Evolutionary conservation across 1,284 basidiomycete species (phyloP).

Genomic region (Ceratobasidium sp.): DNA sequence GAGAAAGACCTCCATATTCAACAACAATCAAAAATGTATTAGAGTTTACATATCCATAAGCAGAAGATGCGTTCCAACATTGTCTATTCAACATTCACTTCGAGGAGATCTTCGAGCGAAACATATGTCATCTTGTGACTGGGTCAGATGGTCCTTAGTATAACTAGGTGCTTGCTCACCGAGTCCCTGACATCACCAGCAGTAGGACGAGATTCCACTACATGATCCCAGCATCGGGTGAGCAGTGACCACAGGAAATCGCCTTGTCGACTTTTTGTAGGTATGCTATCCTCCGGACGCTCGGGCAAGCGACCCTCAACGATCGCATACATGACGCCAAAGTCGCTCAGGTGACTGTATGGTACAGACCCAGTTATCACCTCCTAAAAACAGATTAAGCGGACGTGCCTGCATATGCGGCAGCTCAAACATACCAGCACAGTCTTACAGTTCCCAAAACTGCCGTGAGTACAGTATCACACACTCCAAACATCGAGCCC

Average conservation of each 20-base stretch:
- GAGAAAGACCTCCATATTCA: too few relatives aligned
- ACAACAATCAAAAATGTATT: too few relatives aligned
- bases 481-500: neutral
- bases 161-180: neutral
- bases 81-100: too few relatives aligned
- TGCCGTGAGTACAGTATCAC: neutral
- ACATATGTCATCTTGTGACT: too few relatives aligned
- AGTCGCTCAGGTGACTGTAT: neutral
- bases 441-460: neutral
- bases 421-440: neutral
- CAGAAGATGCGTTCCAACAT: too few relatives aligned
- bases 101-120: too few relatives aligned
- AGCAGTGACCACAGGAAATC: neutral
- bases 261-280: neutral
- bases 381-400: neutral
- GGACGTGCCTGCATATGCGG: neutral
- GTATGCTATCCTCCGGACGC: neutral
- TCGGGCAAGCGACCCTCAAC: neutral
- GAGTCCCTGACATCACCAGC: neutral
- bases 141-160: too few relatives aligned
- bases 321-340: slow-evolving; percentile 1
- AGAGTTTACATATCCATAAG: too few relatives aligned
- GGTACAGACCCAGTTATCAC: slow-evolving; percentile 3
- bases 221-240: neutral
- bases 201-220: neutral